phyloP scores from a whole-genome alignment of 73 alveolate genomes.

The Paramecium pentaurelia region DNA sequence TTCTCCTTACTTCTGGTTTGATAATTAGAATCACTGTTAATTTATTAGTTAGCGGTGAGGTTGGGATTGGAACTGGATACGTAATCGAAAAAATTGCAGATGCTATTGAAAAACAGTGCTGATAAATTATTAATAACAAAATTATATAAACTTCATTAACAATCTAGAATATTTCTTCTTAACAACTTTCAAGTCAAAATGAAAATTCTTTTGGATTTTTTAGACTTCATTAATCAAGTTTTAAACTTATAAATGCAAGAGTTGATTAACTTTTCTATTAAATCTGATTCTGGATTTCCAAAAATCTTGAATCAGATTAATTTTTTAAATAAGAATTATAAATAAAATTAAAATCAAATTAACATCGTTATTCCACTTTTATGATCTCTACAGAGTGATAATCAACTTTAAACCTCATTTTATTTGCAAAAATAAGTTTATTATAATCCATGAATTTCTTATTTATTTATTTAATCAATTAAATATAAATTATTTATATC shows the following conservation, averaged over 20 bases:
- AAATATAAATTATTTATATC: too few relatives aligned
- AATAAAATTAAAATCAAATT: too few relatives aligned
- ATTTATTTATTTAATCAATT: too few relatives aligned
- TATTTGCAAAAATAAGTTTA: too few relatives aligned
- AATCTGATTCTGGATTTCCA: not conserved
- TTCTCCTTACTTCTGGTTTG: not conserved
- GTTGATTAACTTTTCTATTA: not conserved
- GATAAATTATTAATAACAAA: not conserved
- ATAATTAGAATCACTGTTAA: not conserved
- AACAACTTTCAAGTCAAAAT: not conserved
- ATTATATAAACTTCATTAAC: not conserved
- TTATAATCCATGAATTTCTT: too few relatives aligned
- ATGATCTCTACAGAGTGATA: too few relatives aligned
- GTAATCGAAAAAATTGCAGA: not conserved
- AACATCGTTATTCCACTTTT: not conserved
- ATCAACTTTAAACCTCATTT: too few relatives aligned
- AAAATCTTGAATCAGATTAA: too few relatives aligned
- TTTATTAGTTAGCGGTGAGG: not conserved
- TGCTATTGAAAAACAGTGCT: not conserved
- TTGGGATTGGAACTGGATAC: not conserved
- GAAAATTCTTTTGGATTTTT: not conserved
- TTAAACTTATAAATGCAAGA: not conserved
- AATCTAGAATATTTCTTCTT: not conserved
- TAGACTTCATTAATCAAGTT: too few relatives aligned
- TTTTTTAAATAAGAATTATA: too few relatives aligned